Evolutionary conservation across 1,284 basidiomycete species (phyloP).

Genomic region (Singerocomus rubriflavus): DNA sequence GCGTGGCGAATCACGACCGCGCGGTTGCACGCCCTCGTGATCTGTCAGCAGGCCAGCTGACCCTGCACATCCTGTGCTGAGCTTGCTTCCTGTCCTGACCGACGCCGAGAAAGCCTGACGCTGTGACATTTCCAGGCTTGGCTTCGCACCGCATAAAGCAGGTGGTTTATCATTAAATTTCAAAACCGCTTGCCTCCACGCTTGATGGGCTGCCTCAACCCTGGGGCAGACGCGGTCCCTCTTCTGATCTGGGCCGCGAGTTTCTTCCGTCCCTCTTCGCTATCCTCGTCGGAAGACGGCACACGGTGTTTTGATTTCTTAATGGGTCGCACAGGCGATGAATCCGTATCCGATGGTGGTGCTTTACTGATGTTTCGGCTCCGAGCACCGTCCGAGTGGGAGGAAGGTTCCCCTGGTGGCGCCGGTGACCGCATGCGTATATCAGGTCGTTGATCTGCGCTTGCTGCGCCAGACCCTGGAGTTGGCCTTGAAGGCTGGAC

Average conservation of each 20-base stretch:
- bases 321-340: slow-evolving; percentile 43
- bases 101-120: neutral
- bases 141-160: slow-evolving; percentile 1
- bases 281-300: slow-evolving; percentile 51
- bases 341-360: slow-evolving; percentile 41
- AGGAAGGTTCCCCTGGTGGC: slow-evolving; percentile 15
- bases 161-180: slow-evolving; percentile 16
- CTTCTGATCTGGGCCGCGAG: slow-evolving; percentile 38
- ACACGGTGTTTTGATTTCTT: slow-evolving; percentile 46
- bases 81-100: neutral
- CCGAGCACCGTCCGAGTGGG: slow-evolving; percentile 19
- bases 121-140: neutral
- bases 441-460: slow-evolving; percentile 14
- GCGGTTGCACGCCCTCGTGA: neutral
- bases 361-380: slow-evolving; percentile 22
- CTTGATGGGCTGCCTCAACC: slow-evolving; percentile 66
- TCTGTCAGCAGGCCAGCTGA: slow-evolving; percentile 8
- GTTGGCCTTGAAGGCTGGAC: slow-evolving; percentile 1
- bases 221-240: slow-evolving; percentile 39
- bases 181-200: slow-evolving; percentile 70
- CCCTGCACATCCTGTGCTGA: slow-evolving; percentile 9
- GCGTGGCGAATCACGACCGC: neutral
- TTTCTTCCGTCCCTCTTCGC: slow-evolving; percentile 48
- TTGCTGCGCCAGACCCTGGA: slow-evolving; percentile 1
- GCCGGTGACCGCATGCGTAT: slow-evolving; percentile 24